Percentiles rank a stretch among this genome's conserved stretches.
These are phyloP conservation scores for Linanthus parryae DNA, from an alignment of 148 eudicot species.

Conservation along the genomic window DNA sequence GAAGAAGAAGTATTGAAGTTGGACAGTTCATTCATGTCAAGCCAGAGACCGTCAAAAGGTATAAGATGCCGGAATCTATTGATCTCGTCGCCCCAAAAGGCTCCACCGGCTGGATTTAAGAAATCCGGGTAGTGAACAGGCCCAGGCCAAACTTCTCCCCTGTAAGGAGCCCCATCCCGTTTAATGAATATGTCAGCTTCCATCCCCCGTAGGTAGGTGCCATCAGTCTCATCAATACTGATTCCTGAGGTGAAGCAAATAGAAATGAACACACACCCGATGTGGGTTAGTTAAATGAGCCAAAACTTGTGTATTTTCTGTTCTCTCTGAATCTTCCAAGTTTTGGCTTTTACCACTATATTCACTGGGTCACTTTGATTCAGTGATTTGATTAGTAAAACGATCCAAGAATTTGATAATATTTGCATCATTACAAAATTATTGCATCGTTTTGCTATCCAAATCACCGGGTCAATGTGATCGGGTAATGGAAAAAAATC, in stretches of 20 bases:
- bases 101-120: conserved; percentile 36
- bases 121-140: conserved; percentile 80
- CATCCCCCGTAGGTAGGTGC: conserved; percentile 61
- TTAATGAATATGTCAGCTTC: conserved; percentile 57
- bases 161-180: conserved; percentile 52
- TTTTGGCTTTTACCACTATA: no score
- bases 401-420: no score
- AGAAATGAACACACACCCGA: no score
- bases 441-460: no score
- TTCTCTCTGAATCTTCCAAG: no score
- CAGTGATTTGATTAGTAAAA: no score
- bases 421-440: no score
- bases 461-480: no score
- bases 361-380: no score
- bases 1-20: conserved; percentile 52
- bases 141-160: conserved; percentile 87
- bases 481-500: background rate
- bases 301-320: no score
- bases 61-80: conserved; percentile 36
- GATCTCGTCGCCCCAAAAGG: conserved; percentile 65
- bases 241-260: conserved; percentile 39
- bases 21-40: conserved; percentile 89
- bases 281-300: no score
- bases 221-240: conserved; percentile 50
- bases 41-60: conserved; percentile 82